Conservation (phyloP, 345 rosid species). For the Camelina hispida region DNA sequence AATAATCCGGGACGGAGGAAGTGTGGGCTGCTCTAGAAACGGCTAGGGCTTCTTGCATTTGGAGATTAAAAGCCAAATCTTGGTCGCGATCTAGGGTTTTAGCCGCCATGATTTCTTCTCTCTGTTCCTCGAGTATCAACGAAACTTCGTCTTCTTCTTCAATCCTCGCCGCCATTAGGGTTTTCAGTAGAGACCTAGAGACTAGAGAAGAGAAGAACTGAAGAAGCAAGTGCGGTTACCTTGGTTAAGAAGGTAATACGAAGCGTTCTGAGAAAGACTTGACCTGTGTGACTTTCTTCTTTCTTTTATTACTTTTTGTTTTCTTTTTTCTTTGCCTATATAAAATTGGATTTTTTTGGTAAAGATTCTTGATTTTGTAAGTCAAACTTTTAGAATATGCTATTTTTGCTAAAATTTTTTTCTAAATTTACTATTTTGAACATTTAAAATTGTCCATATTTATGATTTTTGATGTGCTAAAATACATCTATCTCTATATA, state of each 20-base stretch:
- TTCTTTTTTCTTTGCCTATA: no score
- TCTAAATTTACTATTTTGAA: no score
- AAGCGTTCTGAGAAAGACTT: slow-evolving; percentile 15
- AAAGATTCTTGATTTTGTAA: no score
- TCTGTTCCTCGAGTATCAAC: slow-evolving; percentile 48
- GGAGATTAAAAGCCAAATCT: slow-evolving; percentile 68
- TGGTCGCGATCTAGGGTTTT: slow-evolving; percentile 51
- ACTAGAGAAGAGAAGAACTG: background rate
- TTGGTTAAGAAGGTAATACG: slow-evolving; percentile 27
- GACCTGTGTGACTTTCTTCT: background rate
- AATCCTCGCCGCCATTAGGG: slow-evolving; percentile 13
- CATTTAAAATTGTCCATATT: no score
- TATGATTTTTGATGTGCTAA: no score
- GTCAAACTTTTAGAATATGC: no score
- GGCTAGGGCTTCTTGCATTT: slow-evolving; percentile 63
- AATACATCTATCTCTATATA: no score
- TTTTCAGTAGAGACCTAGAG: background rate
- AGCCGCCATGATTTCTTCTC: slow-evolving; percentile 55
- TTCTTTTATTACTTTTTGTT: background rate
- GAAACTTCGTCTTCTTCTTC: slow-evolving; percentile 37
- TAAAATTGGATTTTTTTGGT: no score
- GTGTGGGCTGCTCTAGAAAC: slow-evolving; percentile 49
- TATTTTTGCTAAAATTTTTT: no score
- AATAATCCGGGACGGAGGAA: slow-evolving; percentile 6
- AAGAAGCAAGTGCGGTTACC: background rate